phyloP scores from a whole-genome alignment of 805 yeast genomes.

The Teunomyces aglyptinius region DNA sequence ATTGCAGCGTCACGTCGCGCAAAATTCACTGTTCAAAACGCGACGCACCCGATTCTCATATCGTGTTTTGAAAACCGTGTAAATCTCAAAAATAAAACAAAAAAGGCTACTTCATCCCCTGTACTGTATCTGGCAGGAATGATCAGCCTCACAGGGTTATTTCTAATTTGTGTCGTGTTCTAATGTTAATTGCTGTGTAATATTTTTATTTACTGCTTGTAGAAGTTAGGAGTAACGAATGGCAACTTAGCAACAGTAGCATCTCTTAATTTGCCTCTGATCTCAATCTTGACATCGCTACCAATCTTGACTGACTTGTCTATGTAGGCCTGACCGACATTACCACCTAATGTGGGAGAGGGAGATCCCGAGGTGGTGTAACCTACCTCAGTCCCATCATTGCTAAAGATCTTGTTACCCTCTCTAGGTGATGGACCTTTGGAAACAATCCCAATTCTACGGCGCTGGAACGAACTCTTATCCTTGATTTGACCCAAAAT shows the following conservation, averaged over 20 bases:
- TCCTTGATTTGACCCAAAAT: slow-evolving; percentile 71
- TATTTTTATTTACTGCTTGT: slow-evolving; percentile 37
- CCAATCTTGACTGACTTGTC: slow-evolving; percentile 74
- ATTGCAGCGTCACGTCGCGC: slow-evolving; percentile 3
- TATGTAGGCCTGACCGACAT: slow-evolving; percentile 90
- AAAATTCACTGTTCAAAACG: background rate
- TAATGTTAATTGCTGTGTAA: background rate
- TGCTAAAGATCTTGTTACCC: slow-evolving; percentile 58
- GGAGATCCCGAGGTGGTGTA: slow-evolving; percentile 63
- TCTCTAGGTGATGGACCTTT: slow-evolving; percentile 94
- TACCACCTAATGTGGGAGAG: slow-evolving; percentile 62
- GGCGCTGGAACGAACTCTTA: slow-evolving; percentile 51
- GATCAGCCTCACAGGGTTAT: background rate
- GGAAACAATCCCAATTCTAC: slow-evolving; percentile 73
- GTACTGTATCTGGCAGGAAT: background rate
- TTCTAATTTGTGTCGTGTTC: background rate
- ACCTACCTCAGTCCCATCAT: slow-evolving; percentile 53
- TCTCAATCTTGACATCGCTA: slow-evolving; percentile 65
- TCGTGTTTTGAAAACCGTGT: slow-evolving; percentile 2
- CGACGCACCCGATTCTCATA: background rate
- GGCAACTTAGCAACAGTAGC: slow-evolving; percentile 83
- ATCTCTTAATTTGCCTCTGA: slow-evolving; percentile 79
- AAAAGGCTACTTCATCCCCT: too few relatives aligned
- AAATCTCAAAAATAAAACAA: background rate
- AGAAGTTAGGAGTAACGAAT: slow-evolving; percentile 72